Conservation (phyloP, 2,329 filamentous ascomycete genomes). For the Ascochyta fabae region DNA sequence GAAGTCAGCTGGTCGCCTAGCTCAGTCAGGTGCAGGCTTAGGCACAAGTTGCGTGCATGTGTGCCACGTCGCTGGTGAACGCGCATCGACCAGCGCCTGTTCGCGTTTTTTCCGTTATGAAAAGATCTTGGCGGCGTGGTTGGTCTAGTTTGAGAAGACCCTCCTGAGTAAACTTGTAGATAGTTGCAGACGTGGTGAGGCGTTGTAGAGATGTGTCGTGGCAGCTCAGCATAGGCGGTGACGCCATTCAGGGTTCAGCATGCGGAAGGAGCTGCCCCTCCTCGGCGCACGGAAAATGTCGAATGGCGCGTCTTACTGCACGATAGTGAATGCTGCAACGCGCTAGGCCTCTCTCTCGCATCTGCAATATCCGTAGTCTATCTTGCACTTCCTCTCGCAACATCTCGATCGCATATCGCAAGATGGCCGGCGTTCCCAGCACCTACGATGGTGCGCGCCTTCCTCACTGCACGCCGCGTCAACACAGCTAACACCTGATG, state of each 20-base stretch:
- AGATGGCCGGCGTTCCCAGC: constrained; percentile 43
- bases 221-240: constrained; percentile 12
- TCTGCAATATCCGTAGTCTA: background rate
- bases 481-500: constrained; percentile 16
- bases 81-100: no score
- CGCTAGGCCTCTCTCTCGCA: constrained; percentile 8
- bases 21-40: no score
- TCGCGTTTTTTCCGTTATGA: no score
- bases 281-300: constrained; percentile 25
- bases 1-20: no score
- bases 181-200: no score
- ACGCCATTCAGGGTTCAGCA: constrained; percentile 34
- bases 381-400: constrained; percentile 12
- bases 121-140: no score
- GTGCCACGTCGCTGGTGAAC: no score
- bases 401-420: constrained; percentile 38
- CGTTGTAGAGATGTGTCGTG: no score
- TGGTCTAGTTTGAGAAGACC: no score
- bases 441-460: constrained; percentile 39
- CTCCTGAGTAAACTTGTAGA: no score
- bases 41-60: no score
- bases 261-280: constrained; percentile 29
- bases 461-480: background rate
- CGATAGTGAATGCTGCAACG: constrained; percentile 28
- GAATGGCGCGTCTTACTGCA: constrained; percentile 17